Base-by-base conservation (phyloP, 129 eudicot genomes). In the Saposhnikovia divaricata region DNA sequence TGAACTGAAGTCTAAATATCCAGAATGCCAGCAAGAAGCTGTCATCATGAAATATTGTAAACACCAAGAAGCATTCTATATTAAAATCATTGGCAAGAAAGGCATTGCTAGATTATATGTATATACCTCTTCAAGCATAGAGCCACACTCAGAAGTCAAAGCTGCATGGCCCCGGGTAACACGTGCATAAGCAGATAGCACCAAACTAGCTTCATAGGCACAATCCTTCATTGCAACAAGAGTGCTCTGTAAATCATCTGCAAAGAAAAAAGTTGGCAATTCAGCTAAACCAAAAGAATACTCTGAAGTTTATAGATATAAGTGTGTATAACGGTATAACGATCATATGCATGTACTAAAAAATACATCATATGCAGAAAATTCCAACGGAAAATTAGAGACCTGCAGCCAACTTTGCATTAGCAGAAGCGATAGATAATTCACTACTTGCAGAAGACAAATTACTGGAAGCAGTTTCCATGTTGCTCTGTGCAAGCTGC, bases 61-160 rank as follows among this genome's bases (percentile, higher is more conserved):
- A 25, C 70, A 63, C 70, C 70, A 25, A 25, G 16, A 25, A 63
- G 38, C 11, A 27, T 11, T 63, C 70, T 63, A 63, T 15, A 63
- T 27, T 34, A 34, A 42, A 23, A 21, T 44, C 78, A 50, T 28
- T 25, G 7, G 39, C 19, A 75, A 75, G 5, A 25, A 73, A 39
- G 14, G 18, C 74, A 11, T 5, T 69, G 42, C 74, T 34, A 69
- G 2, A 15, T 11, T 12, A 69, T 46, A 77, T 79, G 10, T 73
- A 28, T 61, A 69, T 82, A 96, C 99, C 97, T 96, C 99, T 86
- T 96, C 99, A 83, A 96, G 99, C 99, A 96, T 96, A 79, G 97
- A 89, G 85, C 98, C 99, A 81, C 97, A 92, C 81, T 92, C 99
- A 82, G 99, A 87, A 81, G 99, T 96, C 91, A 96, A 88, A 80